Base-by-base conservation (phyloP, 73 alveolate genomes). In the Urostyla sp. region DNA sequence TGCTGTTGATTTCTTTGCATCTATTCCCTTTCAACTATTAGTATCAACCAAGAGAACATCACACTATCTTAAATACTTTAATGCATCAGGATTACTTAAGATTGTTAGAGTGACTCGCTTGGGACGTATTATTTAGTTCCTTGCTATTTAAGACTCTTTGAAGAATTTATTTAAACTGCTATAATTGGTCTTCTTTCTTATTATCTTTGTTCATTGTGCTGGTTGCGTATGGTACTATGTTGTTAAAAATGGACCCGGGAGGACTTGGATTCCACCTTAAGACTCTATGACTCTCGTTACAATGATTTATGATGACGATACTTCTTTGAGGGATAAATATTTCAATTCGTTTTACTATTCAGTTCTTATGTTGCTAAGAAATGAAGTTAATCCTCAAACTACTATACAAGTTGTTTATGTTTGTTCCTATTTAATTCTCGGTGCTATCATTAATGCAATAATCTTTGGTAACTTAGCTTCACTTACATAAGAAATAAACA, bases 221-320 rank as follows among this genome's bases (percentile, higher is more conserved):
- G 87, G 82, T 2, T 87, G 94, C 52, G 52, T 83, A 13, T 87
- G 90, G 90, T 87, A 20, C 48, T 53, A 55, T 20, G 35, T 86
- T 21, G 84, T 67, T 0, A 76, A 67, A 5, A 8, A n/a, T 30
- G 32, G 15, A 2, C 40, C 28, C 20, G 80, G 52, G 23, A 15
- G 48, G 38, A 57, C 7, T 34, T 67, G 85, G 84, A 80, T 66
- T 30, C 90, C 84, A 2, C 67, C 84, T 30, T 43, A 51, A 1
- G 76, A 80, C 36, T 67, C 40, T 38, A 11, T 44, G 21, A 27
- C 24, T 16, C 35, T 2, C 0, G 79, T 20, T n/a, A 56, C 79
- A 0, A 46, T 32, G 6, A 15, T 59, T 31, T 59, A 77, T 44
- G 36, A 24, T 10, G 48, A 72, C 20, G 56, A 44, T 16, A 23